Conservation (phyloP, 148 eudicot genomes). For the Arctostaphylos glauca region DNA sequence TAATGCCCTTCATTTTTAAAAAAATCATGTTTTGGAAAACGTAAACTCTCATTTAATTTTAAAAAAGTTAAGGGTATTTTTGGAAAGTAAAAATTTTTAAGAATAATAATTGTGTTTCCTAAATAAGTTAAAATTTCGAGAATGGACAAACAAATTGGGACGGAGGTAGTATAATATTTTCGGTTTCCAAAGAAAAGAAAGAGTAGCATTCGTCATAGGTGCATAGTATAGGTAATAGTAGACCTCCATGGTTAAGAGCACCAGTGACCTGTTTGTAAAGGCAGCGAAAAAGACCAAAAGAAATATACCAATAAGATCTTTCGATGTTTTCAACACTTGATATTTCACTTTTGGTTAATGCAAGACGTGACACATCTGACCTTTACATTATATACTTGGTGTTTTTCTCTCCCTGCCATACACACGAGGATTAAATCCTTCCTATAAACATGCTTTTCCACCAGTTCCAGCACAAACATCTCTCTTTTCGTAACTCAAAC, state of each 20-base stretch:
- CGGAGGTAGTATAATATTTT: too few relatives aligned
- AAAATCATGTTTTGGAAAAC: too few relatives aligned
- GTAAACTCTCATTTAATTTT: too few relatives aligned
- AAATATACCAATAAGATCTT: background rate
- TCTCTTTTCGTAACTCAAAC: background rate
- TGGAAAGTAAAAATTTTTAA: too few relatives aligned
- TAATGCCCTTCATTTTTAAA: too few relatives aligned
- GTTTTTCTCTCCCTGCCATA: constrained; percentile 12
- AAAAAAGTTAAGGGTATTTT: too few relatives aligned
- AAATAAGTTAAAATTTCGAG: too few relatives aligned
- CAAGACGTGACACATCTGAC: constrained; percentile 13
- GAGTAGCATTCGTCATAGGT: background rate
- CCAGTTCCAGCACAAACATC: background rate
- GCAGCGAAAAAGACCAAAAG: background rate
- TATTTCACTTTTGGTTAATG: background rate
- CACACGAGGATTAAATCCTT: constrained; percentile 8
- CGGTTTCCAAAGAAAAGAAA: too few relatives aligned
- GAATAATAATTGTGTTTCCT: too few relatives aligned
- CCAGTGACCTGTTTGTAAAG: background rate
- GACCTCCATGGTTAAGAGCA: background rate
- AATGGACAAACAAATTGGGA: too few relatives aligned
- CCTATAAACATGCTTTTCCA: background rate
- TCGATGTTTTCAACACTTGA: background rate
- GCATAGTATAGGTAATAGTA: background rate
- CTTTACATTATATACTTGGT: constrained; percentile 8